Evolutionary conservation across 805 yeast genomes (phyloP), one percentile per base, ranked within the genome.

Genomic region (Tetrapisispora namnaoensis): DNA sequence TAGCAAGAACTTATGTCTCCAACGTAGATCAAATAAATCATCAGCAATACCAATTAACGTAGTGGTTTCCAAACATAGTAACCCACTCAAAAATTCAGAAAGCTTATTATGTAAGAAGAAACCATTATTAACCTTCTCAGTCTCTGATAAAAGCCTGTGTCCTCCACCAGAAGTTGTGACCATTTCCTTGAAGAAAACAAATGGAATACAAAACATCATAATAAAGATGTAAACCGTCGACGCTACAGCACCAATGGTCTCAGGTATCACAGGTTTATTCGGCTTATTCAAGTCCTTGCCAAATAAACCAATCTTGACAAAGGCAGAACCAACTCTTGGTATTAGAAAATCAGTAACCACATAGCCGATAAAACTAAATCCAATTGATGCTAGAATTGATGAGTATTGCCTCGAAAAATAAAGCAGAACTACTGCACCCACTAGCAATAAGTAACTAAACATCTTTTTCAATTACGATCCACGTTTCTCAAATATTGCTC

Each of bases 1-100:
- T 55, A 93, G 63, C 59, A 93, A 88, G 69, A 93, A 88, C 72
- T 93, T 93, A 70, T 93, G 96, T 62, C 99, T 76, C 99, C 99
- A 93, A 57, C 96, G 77, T 53, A 93, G 80, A 66, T 93, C 99
- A 61, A 93, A 93, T 58, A 93, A 73, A 70, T 93, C 99, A 66
- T 93, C 99, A 44, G 95, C 84, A 30, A 93, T 74, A 0, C 99
- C 99, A 41, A 93, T 71, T 40, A 93, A 70, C 16, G 89, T 75
- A 64, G 93, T 90, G 55, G 88, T 79, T 67, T 88, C 88, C 44
- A 93, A 68, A 52, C 95, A 87, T 51, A 93, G 68, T 10, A 91
- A 72, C 4, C 95, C 95, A 58, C 95, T 81, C 54, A 93, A 73
- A 65, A 83, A 93, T 55, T 88, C 95, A 0, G 95, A 83, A 47